A percentile compares a stretch with the other conserved stretches of the same genome.
These are phyloP conservation scores for Pseudogymnoascus sp. DNA, from an alignment of 2,329 filamentous ascomycete genomes.

Conservation along the genomic window DNA sequence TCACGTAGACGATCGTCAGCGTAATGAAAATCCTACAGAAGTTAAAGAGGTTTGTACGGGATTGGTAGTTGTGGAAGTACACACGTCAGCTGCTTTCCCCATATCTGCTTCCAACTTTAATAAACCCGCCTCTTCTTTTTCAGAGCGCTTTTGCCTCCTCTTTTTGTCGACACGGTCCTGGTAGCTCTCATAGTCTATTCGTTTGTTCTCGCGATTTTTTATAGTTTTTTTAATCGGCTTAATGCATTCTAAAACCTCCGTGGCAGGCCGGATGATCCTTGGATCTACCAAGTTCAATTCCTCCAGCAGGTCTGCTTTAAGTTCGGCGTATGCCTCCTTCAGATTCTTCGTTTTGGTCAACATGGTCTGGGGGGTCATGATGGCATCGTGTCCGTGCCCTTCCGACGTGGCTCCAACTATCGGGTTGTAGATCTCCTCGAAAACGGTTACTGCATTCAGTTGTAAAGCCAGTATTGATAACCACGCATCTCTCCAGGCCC, in stretches of 20 bases:
- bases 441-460: constrained; percentile 57
- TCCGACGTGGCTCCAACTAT: constrained; percentile 60
- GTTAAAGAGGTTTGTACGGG: constrained; percentile 13
- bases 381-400: constrained; percentile 46
- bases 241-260: constrained; percentile 60
- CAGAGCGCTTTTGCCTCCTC: constrained; percentile 61
- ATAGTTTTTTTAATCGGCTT: constrained; percentile 73
- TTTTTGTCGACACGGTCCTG: constrained; percentile 63
- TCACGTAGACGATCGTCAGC: constrained; percentile 68
- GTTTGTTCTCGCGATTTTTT: constrained; percentile 77
- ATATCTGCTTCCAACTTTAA: constrained; percentile 67
- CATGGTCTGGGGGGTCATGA: constrained; percentile 54
- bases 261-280: constrained; percentile 62
- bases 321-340: constrained; percentile 60
- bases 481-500: constrained; percentile 74
- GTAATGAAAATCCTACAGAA: constrained; percentile 57
- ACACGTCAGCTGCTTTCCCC: constrained; percentile 55
- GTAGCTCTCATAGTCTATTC: constrained; percentile 73
- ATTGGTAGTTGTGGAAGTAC: constrained; percentile 15
- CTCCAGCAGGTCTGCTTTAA: constrained; percentile 63
- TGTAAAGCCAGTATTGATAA: constrained; percentile 63
- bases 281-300: constrained; percentile 66
- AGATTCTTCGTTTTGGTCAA: constrained; percentile 59
- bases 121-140: constrained; percentile 66
- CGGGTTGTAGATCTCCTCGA: constrained; percentile 68